Base-by-base conservation (phyloP, 2,329 filamentous ascomycete genomes). In the Tricladium varicosporioides region DNA sequence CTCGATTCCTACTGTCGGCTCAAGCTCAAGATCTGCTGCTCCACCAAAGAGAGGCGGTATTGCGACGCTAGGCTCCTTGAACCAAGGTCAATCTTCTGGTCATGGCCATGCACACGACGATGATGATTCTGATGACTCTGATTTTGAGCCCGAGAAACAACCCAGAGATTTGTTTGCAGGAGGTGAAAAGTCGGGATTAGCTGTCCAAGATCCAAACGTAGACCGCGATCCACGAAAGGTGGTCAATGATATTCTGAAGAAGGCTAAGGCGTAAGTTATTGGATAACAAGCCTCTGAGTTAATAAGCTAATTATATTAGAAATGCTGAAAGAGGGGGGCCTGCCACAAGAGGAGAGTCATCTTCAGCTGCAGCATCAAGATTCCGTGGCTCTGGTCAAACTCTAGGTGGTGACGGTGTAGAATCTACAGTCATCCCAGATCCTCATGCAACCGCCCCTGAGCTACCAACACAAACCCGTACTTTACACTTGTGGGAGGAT, bases 401-500 rank as follows among this genome's bases (percentile, higher is more conserved):
- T 1, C 80, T 94, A 1, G 91, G 91, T 58, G 89, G 89, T 59
- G 90, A 94, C 54, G 89, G 89, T 53, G 77, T 82, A 4, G 85
- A 86, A 57, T 92, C 88, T 64, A 83, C 85, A 58, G 76, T 77
- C 19, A 82, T 94, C 51, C 84, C 85, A 45, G 85, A 89, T 62
- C 83, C 87, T 27, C 72, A 63, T 16, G 72, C 63, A n/a, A 65
- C n/a, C 60, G 64, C 33, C 42, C 48, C 60, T 51, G 63, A 60
- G 64, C 67, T 36, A 67, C 48, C 68, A 65, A 53, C 73, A 70
- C 84, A 88, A 59, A 83, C 84, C 51, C 85, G 89, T 51, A 81
- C 84, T 10, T 78, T 95, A 53, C 90, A 93, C 67, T 80, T 94
- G 46, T 95, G 91, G 91, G 80, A 82, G 44, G 87, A 95, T 69